Evolutionary conservation across 2,329 filamentous ascomycete genomes (phyloP).

Genomic region (Epichloe festucae): DNA sequence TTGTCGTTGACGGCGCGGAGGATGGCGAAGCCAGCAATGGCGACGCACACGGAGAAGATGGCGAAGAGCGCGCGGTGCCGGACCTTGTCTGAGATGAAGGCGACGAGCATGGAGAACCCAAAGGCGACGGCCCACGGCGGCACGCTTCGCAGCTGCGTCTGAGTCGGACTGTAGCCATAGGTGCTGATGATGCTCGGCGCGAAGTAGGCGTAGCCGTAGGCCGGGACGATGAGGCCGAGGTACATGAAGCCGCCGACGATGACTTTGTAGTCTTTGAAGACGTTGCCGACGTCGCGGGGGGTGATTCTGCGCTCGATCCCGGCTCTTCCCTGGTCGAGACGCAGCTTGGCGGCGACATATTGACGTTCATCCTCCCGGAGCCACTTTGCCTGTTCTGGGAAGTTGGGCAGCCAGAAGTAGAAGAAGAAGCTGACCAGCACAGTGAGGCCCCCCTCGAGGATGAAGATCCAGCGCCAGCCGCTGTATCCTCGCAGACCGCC

Average conservation of each 20-base stretch:
- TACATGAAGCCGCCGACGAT: constrained; percentile 70
- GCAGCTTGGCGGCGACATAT: constrained; percentile 53
- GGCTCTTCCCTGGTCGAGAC: constrained; percentile 54
- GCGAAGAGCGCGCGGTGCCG: constrained; percentile 66
- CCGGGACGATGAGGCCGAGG: constrained; percentile 64
- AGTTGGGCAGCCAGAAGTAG: constrained; percentile 55
- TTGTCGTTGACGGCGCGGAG: constrained; percentile 60
- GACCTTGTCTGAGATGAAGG: constrained; percentile 56
- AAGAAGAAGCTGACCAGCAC: constrained; percentile 40
- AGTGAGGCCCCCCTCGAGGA: constrained; percentile 43
- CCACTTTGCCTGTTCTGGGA: constrained; percentile 57
- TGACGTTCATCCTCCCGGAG: constrained; percentile 54
- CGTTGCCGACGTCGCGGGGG: constrained; percentile 40
- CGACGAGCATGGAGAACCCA: constrained; percentile 62
- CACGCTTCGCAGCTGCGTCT: constrained; percentile 45
- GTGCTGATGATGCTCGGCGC: constrained; percentile 56
- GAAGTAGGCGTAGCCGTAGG: constrained; percentile 69
- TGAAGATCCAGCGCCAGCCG: constrained; percentile 59
- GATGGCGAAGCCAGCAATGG: constrained; percentile 63
- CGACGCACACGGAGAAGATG: constrained; percentile 52
- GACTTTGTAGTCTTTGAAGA: constrained; percentile 64
- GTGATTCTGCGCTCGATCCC: constrained; percentile 50
- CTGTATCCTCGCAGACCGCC: constrained; percentile 38
- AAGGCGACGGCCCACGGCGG: constrained; percentile 58
- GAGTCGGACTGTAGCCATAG: constrained; percentile 47